Evolutionary conservation across 768 basidiomycete genomes (phyloP).

Genomic region (Hirschioporus abietinus): DNA sequence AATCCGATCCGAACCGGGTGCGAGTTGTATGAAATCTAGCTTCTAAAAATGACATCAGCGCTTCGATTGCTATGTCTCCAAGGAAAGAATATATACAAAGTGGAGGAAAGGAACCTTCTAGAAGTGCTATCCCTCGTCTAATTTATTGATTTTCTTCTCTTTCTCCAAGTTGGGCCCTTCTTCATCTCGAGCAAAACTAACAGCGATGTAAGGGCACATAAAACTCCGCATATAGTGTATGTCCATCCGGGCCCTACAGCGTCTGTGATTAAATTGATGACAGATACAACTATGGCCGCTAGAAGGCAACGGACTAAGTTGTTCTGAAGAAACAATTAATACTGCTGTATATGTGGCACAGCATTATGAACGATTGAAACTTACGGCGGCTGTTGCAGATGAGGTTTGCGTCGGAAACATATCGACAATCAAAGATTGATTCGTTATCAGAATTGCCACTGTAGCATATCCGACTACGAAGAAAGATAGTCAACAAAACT

Average conservation of each 20-base stretch:
- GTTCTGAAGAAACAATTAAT: slow-evolving; percentile 38
- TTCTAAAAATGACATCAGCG: no score
- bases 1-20: no score
- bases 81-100: no score
- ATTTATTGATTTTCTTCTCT: neutral
- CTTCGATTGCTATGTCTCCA: no score
- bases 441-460: slow-evolving; percentile 46
- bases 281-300: slow-evolving; percentile 55
- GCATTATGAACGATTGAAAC: slow-evolving; percentile 15
- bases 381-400: slow-evolving; percentile 66
- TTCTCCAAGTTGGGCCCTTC: slow-evolving; percentile 46
- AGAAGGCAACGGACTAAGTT: slow-evolving; percentile 63
- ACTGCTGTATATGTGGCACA: neutral
- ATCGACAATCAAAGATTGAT: slow-evolving; percentile 63
- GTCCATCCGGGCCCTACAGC: slow-evolving; percentile 64
- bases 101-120: no score
- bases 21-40: no score
- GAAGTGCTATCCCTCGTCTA: no score
- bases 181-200: slow-evolving; percentile 44
- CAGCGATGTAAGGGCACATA: slow-evolving; percentile 43
- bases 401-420: slow-evolving; percentile 57
- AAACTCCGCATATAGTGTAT: slow-evolving; percentile 53
- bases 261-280: slow-evolving; percentile 57
- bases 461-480: slow-evolving; percentile 21
- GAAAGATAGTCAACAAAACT: neutral